phyloP scores from a whole-genome alignment of 495 filamentous ascomycete species.

The Tuber aestivum region DNA sequence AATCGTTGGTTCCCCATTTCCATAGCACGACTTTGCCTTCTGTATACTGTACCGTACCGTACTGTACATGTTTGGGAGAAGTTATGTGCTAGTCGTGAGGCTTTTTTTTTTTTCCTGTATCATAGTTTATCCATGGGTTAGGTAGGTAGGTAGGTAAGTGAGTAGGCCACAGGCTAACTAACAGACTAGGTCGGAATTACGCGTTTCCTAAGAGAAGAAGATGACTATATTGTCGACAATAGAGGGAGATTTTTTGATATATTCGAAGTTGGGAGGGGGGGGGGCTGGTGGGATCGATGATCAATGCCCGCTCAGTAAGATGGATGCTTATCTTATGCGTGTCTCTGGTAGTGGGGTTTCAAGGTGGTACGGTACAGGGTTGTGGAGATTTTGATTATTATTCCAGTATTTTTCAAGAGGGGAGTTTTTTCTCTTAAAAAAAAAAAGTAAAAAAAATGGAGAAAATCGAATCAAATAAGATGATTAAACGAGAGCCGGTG shows the following conservation, averaged over 20 bases:
- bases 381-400: constrained; percentile 1
- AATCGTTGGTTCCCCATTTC: not conserved
- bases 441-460: not conserved
- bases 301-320: not conserved
- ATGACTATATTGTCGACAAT: not conserved
- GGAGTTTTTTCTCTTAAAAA: not conserved
- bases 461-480: no score
- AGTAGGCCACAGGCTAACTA: no score
- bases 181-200: no score
- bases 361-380: not conserved
- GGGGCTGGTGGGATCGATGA: no score
- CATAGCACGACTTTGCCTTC: not conserved
- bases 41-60: no score
- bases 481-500: no score
- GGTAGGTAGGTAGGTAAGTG: no score
- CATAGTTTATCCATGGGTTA: not conserved
- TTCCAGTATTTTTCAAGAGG: no score
- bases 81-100: no score
- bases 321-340: not conserved
- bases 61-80: no score
- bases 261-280: no score
- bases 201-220: not conserved
- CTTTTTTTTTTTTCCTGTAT: no score
- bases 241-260: not conserved
- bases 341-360: not conserved